Evolutionary conservation across 2,329 filamentous ascomycete genomes (phyloP).

Genomic region (Diaporthe destruens): DNA sequence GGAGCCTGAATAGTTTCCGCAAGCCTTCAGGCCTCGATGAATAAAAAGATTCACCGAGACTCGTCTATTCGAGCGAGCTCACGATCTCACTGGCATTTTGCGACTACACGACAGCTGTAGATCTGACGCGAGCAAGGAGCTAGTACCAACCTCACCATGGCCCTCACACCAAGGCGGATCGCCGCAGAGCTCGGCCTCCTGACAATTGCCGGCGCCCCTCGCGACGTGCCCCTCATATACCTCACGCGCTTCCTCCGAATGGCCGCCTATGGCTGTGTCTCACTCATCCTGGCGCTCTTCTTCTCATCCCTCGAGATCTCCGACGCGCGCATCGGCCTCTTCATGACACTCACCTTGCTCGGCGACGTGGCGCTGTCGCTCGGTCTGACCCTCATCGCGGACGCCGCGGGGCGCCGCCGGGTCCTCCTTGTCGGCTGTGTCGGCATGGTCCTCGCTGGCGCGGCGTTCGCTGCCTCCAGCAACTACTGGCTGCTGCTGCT

Average conservation of each 20-base stretch:
- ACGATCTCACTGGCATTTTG: neutral
- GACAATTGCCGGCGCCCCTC: slow-evolving; percentile 55
- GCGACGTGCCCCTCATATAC: slow-evolving; percentile 69
- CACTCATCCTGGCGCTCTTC: slow-evolving; percentile 69
- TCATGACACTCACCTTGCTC: slow-evolving; percentile 74
- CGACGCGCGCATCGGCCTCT: slow-evolving; percentile 67
- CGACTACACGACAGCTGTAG: neutral
- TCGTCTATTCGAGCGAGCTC: neutral
- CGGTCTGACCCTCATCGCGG: slow-evolving; percentile 69
- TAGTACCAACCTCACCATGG: slow-evolving; percentile 10
- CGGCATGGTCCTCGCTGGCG: slow-evolving; percentile 68
- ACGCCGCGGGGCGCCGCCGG: slow-evolving; percentile 65
- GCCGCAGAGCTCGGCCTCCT: slow-evolving; percentile 59
- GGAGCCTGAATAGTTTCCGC: neutral
- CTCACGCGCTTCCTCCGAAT: slow-evolving; percentile 71
- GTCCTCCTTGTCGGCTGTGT: slow-evolving; percentile 67
- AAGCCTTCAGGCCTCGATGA: neutral
- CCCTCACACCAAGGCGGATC: slow-evolving; percentile 19
- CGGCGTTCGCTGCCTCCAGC: slow-evolving; percentile 64
- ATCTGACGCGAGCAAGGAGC: neutral
- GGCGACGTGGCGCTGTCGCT: slow-evolving; percentile 72
- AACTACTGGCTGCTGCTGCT: slow-evolving; percentile 70
- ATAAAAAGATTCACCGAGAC: neutral
- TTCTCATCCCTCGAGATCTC: slow-evolving; percentile 64
- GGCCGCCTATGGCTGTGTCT: slow-evolving; percentile 72